These are phyloP conservation scores for Talaromyces verruculosus DNA, from an alignment of 2,329 filamentous ascomycete species.

Conservation along the genomic window DNA sequence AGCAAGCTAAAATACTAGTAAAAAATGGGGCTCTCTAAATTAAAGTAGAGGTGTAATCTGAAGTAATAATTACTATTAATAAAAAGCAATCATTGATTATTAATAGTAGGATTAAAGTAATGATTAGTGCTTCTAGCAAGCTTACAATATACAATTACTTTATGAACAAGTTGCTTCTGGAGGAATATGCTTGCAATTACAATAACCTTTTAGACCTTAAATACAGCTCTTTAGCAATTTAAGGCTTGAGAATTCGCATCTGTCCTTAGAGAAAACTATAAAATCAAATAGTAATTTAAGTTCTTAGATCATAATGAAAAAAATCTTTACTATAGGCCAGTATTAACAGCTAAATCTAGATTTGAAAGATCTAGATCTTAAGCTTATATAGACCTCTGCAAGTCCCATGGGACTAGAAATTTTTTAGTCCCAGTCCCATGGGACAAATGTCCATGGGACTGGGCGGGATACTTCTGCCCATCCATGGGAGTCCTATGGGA, in stretches of 20 bases:
- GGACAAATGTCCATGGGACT: too few relatives aligned
- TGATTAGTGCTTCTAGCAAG: constrained; percentile 45
- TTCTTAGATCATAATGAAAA: constrained; percentile 56
- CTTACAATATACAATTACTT: constrained; percentile 47
- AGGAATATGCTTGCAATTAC: constrained; percentile 56
- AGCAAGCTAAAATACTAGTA: constrained; percentile 22
- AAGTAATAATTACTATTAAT: neutral
- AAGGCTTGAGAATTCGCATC: constrained; percentile 60
- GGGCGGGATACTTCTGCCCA: too few relatives aligned
- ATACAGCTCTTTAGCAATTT: constrained; percentile 58
- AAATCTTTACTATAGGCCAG: constrained; percentile 67
- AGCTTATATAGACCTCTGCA: too few relatives aligned
- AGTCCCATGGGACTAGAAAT: too few relatives aligned
- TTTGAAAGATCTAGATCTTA: constrained; percentile 62
- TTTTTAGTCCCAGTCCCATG: too few relatives aligned
- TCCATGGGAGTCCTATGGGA: too few relatives aligned
- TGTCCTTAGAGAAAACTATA: constrained; percentile 53
- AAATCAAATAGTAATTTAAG: constrained; percentile 61
- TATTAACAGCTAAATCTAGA: constrained; percentile 66
- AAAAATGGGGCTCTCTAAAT: neutral
- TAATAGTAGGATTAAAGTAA: neutral
- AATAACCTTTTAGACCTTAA: constrained; percentile 57
- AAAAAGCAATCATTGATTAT: neutral
- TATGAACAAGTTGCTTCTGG: constrained; percentile 47
- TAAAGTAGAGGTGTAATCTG: neutral